phyloP scores from a whole-genome alignment of 257 asterid genomes.

The Handroanthus guayacan region DNA sequence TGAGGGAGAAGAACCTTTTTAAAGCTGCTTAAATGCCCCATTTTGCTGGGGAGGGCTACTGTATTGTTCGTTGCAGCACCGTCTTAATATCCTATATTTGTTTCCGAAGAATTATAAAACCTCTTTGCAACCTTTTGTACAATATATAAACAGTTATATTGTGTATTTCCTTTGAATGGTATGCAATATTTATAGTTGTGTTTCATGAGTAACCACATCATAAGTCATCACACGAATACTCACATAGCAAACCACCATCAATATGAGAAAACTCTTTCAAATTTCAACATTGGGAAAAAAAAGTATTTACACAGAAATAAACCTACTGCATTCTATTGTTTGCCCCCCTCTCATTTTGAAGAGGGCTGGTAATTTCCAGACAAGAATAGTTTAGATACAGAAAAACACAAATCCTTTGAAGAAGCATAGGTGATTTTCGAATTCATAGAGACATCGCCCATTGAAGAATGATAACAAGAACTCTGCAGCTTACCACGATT shows the following conservation, averaged over 20 bases:
- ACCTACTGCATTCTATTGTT: background rate
- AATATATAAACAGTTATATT: background rate
- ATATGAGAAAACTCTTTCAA: background rate
- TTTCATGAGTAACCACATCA: background rate
- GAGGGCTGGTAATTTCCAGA: background rate
- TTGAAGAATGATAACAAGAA: conserved; percentile 3
- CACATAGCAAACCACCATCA: background rate
- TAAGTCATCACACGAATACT: background rate
- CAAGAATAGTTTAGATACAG: background rate
- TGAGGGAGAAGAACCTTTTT: conserved; percentile 62
- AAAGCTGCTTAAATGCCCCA: conserved; percentile 36
- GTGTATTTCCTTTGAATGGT: conserved; percentile 15
- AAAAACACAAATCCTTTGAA: background rate
- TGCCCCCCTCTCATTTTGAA: background rate
- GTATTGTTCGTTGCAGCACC: background rate
- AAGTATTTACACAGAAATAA: background rate
- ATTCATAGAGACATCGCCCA: conserved; percentile 36
- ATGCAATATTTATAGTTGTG: conserved; percentile 25
- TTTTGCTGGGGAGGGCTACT: background rate
- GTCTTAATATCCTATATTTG: background rate
- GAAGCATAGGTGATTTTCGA: conserved; percentile 40
- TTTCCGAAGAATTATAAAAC: background rate
- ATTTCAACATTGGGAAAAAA: background rate
- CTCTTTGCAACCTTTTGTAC: background rate
- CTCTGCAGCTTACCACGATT: background rate